Base-by-base conservation (phyloP, 2,329 filamentous ascomycete species). In the Aschersonia sp. region DNA sequence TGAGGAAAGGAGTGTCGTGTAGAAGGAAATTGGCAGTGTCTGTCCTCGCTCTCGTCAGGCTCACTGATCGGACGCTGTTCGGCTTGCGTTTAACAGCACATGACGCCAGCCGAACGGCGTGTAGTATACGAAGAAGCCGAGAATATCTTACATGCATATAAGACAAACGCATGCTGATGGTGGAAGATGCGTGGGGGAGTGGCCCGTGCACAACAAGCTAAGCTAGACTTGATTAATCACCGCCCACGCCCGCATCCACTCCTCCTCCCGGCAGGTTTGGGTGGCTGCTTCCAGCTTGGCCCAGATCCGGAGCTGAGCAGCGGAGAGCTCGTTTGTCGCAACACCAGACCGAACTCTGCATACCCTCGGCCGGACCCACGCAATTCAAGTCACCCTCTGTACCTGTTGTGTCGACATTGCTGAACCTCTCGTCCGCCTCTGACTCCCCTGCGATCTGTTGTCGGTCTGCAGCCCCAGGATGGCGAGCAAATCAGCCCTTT, bases 121-220 rank as follows among this genome's bases (percentile, higher is more conserved):
- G 22, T 22, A 22, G 22, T 22, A 22, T 22, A 22, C 22, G 22
- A 22, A 22, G 22, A 22, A 22, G 22, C 22, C 2, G 22, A 22
- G 2, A 22, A 22, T 22, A 22, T 4, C 22, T 22, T 22, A 22
- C 22, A 22, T 22, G 22, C 22, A 22, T 22, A 2, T 22, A 22
- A 22, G 22, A 22, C 22, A 22, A 4, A 22, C 22, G 22, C 22
- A 22, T 4, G 22, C 22, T 22, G 22, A 22, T 22, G 22, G 22
- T 22, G 22, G 22, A 22, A 2, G 22, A 22, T 22, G 22, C 22
- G 22, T 22, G 22, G 44, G 41, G 31, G 47, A 29, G 43, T 53
- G 50, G 52, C 42, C 50, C 49, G 52, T 54, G 51, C 51, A 41
- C 44, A 22, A 4, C 22, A 22, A 22, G 22, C 22, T 22, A 22